These are phyloP conservation scores for Paradendryphiella salina DNA, from an alignment of 2,329 filamentous ascomycete genomes.

Conservation along the genomic window DNA sequence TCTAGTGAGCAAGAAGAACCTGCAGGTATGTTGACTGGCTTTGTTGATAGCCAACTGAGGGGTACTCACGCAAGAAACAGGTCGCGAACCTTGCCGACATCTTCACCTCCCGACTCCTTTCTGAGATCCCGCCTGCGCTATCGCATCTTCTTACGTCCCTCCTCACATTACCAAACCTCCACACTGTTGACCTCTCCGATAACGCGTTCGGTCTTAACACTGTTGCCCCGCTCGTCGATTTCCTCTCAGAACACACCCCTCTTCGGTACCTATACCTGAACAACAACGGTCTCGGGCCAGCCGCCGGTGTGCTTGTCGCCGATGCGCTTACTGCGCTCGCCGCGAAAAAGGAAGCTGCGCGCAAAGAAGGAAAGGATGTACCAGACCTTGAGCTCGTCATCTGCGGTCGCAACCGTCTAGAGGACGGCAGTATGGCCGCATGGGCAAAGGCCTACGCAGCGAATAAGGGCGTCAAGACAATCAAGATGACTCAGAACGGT, in stretches of 20 bases:
- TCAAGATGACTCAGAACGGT: slow-evolving; percentile 99
- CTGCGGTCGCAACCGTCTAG: slow-evolving; percentile 91
- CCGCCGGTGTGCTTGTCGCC: slow-evolving; percentile 85
- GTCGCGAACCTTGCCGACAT: slow-evolving; percentile 93
- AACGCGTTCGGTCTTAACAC: slow-evolving; percentile 98
- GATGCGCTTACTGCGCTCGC: slow-evolving; percentile 84
- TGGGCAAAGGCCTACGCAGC: slow-evolving; percentile 89
- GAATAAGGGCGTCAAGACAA: slow-evolving; percentile 75
- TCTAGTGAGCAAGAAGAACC: slow-evolving; percentile 78
- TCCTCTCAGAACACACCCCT: slow-evolving; percentile 84
- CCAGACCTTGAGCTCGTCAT: slow-evolving; percentile 93
- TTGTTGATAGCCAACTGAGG: neutral
- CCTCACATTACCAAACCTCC: slow-evolving; percentile 80
- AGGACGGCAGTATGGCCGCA: slow-evolving; percentile 93
- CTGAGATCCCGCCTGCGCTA: slow-evolving; percentile 90
- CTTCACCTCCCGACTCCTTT: slow-evolving; percentile 90
- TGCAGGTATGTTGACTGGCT: slow-evolving; percentile 60
- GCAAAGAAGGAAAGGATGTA: slow-evolving; percentile 70
- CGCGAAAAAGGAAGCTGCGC: slow-evolving; percentile 77
- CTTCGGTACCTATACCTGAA: slow-evolving; percentile 94
- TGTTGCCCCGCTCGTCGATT: slow-evolving; percentile 87
- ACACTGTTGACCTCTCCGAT: slow-evolving; percentile 93
- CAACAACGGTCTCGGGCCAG: slow-evolving; percentile 95
- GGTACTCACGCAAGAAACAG: slow-evolving; percentile 46
- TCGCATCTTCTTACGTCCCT: slow-evolving; percentile 83